These are phyloP conservation scores for Aspergillus felis DNA, from an alignment of 2,329 filamentous ascomycete genomes.

Conservation along the genomic window DNA sequence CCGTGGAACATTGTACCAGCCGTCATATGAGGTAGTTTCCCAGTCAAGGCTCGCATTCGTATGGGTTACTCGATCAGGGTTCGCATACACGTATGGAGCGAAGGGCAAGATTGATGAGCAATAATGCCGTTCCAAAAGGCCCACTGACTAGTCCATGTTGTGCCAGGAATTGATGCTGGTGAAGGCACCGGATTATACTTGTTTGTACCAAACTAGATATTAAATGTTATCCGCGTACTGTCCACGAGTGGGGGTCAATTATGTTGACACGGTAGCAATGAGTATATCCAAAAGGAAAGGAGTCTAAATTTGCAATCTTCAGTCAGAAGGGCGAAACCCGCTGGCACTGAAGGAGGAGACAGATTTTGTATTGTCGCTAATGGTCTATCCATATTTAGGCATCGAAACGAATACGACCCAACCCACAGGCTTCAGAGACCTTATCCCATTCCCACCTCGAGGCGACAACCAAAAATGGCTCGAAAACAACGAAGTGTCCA, in stretches of 20 bases:
- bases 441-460: neutral
- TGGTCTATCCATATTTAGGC: neutral
- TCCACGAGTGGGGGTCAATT: too few species aligned
- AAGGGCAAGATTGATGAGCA: too few species aligned
- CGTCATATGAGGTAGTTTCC: neutral
- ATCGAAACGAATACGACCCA: neutral
- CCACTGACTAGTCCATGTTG: too few species aligned
- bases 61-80: neutral
- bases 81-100: neutral
- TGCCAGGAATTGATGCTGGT: too few species aligned
- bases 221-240: too few species aligned
- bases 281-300: neutral
- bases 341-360: neutral
- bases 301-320: neutral
- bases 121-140: too few species aligned
- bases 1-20: neutral
- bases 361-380: neutral
- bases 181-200: too few species aligned
- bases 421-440: neutral
- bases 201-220: too few species aligned
- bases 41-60: slow-evolving; percentile 3
- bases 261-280: neutral
- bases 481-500: neutral
- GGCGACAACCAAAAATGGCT: neutral
- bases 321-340: neutral